Percentiles rank a stretch among this genome's conserved stretches.
phyloP scores from a whole-genome alignment of 1,284 basidiomycete species.

The Fomes fomentarius region DNA sequence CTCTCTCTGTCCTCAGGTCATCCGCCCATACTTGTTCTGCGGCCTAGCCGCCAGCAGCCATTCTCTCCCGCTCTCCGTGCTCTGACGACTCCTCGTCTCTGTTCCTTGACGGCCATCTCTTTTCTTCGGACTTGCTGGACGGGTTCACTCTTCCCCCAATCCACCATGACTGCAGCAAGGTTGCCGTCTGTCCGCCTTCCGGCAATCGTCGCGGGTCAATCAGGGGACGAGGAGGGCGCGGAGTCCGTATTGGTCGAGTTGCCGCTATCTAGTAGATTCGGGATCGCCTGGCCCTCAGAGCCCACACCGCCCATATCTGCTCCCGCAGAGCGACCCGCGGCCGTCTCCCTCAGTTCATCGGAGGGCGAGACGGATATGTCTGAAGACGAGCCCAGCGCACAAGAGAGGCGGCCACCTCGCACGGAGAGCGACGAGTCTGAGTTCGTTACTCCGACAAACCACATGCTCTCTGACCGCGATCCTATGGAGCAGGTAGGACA shows the following conservation, averaged over 20 bases:
- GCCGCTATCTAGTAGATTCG: conserved; percentile 49
- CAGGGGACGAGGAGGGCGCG: conserved; percentile 32
- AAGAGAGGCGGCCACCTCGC: conserved; percentile 30
- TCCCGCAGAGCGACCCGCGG: conserved; percentile 38
- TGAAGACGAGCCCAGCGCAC: conserved; percentile 40
- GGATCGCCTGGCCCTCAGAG: conserved; percentile 52
- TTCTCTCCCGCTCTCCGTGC: conserved; percentile 16
- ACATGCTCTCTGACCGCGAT: conserved; percentile 37
- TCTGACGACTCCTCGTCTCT: background rate
- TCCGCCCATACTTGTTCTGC: conserved; percentile 10
- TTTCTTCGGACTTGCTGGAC: conserved; percentile 20
- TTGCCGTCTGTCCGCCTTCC: conserved; percentile 43
- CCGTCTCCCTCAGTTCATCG: conserved; percentile 44
- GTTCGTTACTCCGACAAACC: conserved; percentile 39
- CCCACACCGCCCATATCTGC: conserved; percentile 39
- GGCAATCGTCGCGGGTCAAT: conserved; percentile 33
- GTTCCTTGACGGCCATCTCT: conserved; percentile 4
- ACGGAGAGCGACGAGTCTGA: conserved; percentile 33
- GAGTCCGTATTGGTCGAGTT: conserved; percentile 43
- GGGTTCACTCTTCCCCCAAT: conserved; percentile 15
- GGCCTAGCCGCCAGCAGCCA: background rate
- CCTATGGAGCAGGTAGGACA: conserved; percentile 36
- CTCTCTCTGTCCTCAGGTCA: conserved; percentile 12
- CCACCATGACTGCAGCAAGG: conserved; percentile 34
- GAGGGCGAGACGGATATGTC: conserved; percentile 53